Evolutionary conservation across 495 filamentous ascomycete species (phyloP), one percentile per base, ranked within the genome.

Genomic region (Hypoxylon lenormandii): DNA sequence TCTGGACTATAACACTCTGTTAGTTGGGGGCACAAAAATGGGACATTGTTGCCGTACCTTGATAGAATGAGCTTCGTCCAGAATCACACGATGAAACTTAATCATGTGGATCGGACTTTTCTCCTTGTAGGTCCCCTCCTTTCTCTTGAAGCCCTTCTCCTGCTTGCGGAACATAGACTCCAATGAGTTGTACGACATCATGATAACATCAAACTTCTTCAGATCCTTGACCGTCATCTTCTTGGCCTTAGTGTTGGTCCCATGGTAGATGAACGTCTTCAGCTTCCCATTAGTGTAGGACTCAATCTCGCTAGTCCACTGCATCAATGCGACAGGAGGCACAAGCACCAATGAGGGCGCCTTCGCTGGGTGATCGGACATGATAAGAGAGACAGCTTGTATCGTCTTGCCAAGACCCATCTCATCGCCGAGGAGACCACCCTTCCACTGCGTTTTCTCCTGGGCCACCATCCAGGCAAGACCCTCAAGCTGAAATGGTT

Each of bases 381-480:
- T 98, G 75, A 98, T 92, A 12, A 98, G 83, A 7, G 94, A 96
- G 5, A 98, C 93, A 1, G 95, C 93, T 68, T 98, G 95, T 38
- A 98, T 97, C 0, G 95, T 98, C 82, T 98, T 98, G 26, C 95
- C 95, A 85, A 98, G 95, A 16, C 93, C 93, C 93, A 97, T 97
- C 75, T 97, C 93, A 72, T 98, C 95, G 46, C 94, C 95, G 5
- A 98, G 82, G 23, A 98, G 82, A 8, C 95, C 95, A 33, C 95
- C 95, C 65, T 87, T 90, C 81, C 92, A 98, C 55, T 88, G 76
- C 1, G 90, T 91, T 76, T 91, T 82, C 73, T 98, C 95, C 81
- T 97, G 96, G 43, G 81, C 85, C 60, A 84, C 88, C 91, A 98
- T 94, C 95, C 95, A 98, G 60, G 92, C 88, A 37, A 98, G 79